These are phyloP conservation scores for Phytopythium montanum DNA, from an alignment of 352 stramenopile species.

Conservation along the genomic window DNA sequence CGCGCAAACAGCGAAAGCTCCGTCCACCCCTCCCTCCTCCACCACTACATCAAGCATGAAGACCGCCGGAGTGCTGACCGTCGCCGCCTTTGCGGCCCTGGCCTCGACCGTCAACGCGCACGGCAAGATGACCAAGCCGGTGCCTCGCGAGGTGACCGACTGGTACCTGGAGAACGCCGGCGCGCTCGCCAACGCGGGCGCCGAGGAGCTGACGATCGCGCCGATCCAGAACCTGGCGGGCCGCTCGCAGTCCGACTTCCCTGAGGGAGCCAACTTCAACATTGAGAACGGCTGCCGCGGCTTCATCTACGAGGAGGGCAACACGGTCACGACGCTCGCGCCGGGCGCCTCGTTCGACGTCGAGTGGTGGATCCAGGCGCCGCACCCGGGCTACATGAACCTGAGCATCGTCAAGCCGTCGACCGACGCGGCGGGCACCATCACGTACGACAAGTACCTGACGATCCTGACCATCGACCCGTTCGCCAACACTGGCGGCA, in stretches of 20 bases:
- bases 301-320: constrained; percentile 28
- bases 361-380: constrained; percentile 42
- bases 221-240: constrained; percentile 24
- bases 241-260: constrained; percentile 26
- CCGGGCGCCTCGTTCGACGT: constrained; percentile 24
- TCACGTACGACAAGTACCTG: constrained; percentile 41
- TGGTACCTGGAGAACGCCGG: constrained; percentile 22
- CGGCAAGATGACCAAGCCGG: constrained; percentile 18
- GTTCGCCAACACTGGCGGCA: constrained; percentile 33
- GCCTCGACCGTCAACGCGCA: constrained; percentile 26
- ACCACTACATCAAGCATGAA: constrained; percentile 13
- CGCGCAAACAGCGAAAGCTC: constrained; percentile 16
- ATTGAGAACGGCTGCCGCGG: constrained; percentile 34
- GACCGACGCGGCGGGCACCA: constrained; percentile 25
- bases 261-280: constrained; percentile 24
- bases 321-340: constrained; percentile 24
- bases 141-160: constrained; percentile 16
- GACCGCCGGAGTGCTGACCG: constrained; percentile 12
- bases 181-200: constrained; percentile 26
- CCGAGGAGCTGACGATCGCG: constrained; percentile 25
- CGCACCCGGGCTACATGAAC: constrained; percentile 47
- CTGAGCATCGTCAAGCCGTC: constrained; percentile 51
- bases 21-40: no score
- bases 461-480: constrained; percentile 32
- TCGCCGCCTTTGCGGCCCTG: constrained; percentile 12